phyloP scores from a whole-genome alignment of 257 asterid species.

The Ajuga chamaepitys region DNA sequence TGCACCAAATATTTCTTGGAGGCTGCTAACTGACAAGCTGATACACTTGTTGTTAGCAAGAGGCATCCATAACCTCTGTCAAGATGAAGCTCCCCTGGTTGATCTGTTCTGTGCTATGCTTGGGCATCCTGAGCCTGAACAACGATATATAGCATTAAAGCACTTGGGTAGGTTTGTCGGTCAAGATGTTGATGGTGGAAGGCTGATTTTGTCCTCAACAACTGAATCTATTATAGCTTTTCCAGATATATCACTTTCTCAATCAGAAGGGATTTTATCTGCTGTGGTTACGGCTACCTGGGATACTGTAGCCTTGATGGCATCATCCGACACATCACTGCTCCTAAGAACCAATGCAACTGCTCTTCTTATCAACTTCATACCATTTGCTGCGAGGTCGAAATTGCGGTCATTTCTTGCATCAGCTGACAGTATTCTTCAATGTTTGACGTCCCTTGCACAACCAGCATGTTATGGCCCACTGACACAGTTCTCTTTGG shows the following conservation, averaged over 20 bases:
- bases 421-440: conserved; percentile 73
- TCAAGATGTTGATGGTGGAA: conserved; percentile 46
- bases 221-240: conserved; percentile 25
- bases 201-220: conserved; percentile 27
- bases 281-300: conserved; percentile 65
- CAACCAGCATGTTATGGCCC: conserved; percentile 65
- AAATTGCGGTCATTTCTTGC: conserved; percentile 75
- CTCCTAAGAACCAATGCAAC: conserved; percentile 65
- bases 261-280: conserved; percentile 41
- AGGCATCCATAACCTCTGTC: conserved; percentile 45
- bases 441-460: conserved; percentile 53
- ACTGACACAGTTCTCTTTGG: conserved; percentile 61
- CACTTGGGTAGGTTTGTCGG: conserved; percentile 73
- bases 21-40: conserved; percentile 71
- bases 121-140: conserved; percentile 94
- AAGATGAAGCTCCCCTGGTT: conserved; percentile 46
- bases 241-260: conserved; percentile 30
- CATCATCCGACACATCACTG: conserved; percentile 70
- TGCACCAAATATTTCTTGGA: conserved; percentile 78
- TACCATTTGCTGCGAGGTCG: conserved; percentile 61
- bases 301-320: conserved; percentile 76
- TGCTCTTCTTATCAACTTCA: conserved; percentile 61
- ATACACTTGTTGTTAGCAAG: conserved; percentile 51
- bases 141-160: conserved; percentile 75
- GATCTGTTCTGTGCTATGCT: conserved; percentile 68